Evolutionary conservation across 1,284 basidiomycete genomes (phyloP).

Genomic region (Cryptococcus jaspeensis): DNA sequence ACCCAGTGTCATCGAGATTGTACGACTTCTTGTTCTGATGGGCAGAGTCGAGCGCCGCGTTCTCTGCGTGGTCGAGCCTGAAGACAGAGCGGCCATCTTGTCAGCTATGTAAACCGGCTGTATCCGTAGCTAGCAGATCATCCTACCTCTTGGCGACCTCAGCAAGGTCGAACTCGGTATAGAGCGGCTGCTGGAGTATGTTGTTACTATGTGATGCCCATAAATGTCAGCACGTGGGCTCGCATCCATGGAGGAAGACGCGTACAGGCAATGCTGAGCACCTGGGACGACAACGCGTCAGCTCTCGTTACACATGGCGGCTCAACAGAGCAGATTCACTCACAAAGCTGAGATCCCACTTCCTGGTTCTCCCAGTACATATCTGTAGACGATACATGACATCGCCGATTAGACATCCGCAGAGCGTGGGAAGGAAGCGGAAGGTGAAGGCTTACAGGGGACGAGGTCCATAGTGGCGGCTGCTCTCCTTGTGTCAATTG

Average conservation of each 20-base stretch:
- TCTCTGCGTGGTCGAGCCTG: constrained; percentile 55
- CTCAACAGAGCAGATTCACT: constrained; percentile 11
- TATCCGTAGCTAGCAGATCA: neutral
- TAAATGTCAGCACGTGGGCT: neutral
- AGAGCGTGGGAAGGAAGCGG: neutral
- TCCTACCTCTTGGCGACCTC: constrained; percentile 63
- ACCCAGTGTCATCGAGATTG: constrained; percentile 92
- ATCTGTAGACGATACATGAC: constrained; percentile 16
- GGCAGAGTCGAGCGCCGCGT: constrained; percentile 38
- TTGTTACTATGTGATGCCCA: constrained; percentile 44
- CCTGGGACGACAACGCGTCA: constrained; percentile 26
- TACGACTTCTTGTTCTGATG: constrained; percentile 56
- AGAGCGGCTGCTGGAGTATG: constrained; percentile 55
- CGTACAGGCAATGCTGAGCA: constrained; percentile 52
- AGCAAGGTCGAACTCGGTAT: constrained; percentile 81
- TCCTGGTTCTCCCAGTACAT: constrained; percentile 52
- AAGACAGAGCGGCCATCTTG: constrained; percentile 3
- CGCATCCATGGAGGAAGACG: neutral
- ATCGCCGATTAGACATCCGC: neutral
- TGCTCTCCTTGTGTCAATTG: neutral
- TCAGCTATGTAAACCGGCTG: constrained; percentile 21
- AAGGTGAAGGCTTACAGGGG: constrained; percentile 34
- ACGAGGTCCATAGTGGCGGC: constrained; percentile 43
- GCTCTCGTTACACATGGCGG: neutral
- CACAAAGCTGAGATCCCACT: constrained; percentile 51